A percentile compares a stretch with the other conserved stretches of the same genome.
phyloP scores from a whole-genome alignment of 2,329 filamentous ascomycete genomes.

The Clarireedia homoeocarpa region DNA sequence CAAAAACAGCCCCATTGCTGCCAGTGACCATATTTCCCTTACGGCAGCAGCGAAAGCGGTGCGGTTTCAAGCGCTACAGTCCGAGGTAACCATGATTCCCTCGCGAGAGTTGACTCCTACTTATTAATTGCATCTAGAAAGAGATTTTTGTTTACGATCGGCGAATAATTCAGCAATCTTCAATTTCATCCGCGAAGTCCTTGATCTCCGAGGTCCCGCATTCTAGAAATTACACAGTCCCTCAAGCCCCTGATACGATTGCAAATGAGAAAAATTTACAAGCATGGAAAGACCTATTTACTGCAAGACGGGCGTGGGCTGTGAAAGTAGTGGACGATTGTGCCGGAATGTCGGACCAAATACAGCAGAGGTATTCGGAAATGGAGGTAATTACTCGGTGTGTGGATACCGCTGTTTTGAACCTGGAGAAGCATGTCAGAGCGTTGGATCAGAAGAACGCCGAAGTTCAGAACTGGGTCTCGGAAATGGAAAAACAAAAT shows the following conservation, averaged over 20 bases:
- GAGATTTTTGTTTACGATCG: constrained; percentile 93
- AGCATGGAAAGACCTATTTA: constrained; percentile 86
- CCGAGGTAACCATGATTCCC: constrained; percentile 52
- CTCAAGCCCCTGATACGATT: constrained; percentile 74
- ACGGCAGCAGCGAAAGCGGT: constrained; percentile 59
- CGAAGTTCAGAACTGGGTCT: constrained; percentile 64
- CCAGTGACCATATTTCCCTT: constrained; percentile 77
- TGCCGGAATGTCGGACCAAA: constrained; percentile 51
- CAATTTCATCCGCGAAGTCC: constrained; percentile 37
- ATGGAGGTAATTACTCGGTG: constrained; percentile 72
- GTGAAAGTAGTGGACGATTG: constrained; percentile 62
- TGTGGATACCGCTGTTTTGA: constrained; percentile 77
- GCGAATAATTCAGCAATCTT: constrained; percentile 55
- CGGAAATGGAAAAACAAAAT: constrained; percentile 60
- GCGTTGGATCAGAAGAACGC: constrained; percentile 63
- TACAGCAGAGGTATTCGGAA: constrained; percentile 61
- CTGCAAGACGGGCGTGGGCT: constrained; percentile 74
- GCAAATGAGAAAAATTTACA: constrained; percentile 70
- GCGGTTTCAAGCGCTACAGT: constrained; percentile 59
- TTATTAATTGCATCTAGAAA: constrained; percentile 43
- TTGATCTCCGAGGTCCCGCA: constrained; percentile 41
- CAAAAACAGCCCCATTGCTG: constrained; percentile 63
- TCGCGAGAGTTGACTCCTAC: background rate
- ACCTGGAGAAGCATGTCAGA: constrained; percentile 68
- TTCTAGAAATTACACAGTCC: constrained; percentile 48